Conservation (phyloP, 306 rosid species). For the Chamaecrista fasciculata region DNA sequence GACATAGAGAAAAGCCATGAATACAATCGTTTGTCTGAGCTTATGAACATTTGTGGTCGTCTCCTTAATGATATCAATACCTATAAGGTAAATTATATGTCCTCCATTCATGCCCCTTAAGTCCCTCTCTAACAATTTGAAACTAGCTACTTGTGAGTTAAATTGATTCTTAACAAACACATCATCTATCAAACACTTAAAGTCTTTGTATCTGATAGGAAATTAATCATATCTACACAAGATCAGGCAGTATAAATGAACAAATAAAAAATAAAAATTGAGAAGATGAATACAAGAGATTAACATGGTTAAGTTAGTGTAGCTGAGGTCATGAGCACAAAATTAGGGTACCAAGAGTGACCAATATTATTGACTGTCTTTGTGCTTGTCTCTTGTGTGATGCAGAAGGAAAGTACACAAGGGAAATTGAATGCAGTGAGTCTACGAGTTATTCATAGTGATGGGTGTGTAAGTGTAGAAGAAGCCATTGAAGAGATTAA, state of each 20-base stretch:
- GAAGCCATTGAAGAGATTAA: slow-evolving; percentile 45
- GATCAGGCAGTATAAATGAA: too few relatives aligned
- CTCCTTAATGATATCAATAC: slow-evolving; percentile 70
- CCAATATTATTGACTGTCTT: not conserved
- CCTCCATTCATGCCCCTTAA: not conserved
- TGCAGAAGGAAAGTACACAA: slow-evolving; percentile 75
- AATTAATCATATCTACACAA: too few relatives aligned
- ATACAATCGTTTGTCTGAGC: slow-evolving; percentile 43
- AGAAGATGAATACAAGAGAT: too few relatives aligned
- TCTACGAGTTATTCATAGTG: slow-evolving; percentile 39
- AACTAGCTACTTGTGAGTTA: too few relatives aligned
- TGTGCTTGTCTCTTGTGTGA: not conserved
- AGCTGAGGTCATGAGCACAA: too few relatives aligned
- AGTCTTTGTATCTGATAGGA: too few relatives aligned
- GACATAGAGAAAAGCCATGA: slow-evolving; percentile 40
- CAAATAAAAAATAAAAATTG: too few relatives aligned
- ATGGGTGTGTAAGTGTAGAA: slow-evolving; percentile 40
- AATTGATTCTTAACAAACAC: too few relatives aligned
- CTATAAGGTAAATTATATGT: slow-evolving; percentile 64
- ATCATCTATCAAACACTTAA: too few relatives aligned
- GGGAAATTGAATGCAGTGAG: slow-evolving; percentile 74
- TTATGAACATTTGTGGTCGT: slow-evolving; percentile 68
- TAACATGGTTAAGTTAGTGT: too few relatives aligned
- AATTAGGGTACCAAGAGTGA: too few relatives aligned
- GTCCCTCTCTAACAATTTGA: not conserved